A percentile compares a stretch with the other conserved stretches of the same genome.
Conservation (phyloP, 805 yeast species). For the Yarrowia sp. region DNA sequence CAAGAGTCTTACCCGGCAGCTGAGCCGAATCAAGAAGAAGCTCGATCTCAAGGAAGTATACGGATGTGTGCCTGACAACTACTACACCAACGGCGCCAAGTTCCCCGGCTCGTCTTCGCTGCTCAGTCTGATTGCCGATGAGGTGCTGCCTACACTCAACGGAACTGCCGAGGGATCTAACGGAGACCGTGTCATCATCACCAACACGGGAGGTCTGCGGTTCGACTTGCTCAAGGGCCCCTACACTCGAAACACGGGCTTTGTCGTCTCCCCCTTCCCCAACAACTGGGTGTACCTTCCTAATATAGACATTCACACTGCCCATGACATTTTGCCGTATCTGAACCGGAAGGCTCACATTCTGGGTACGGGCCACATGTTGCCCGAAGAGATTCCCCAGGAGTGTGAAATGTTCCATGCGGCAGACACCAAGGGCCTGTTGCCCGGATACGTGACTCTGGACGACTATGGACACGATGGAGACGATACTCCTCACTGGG, state of each 20-base stretch:
- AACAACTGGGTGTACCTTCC: conserved; percentile 77
- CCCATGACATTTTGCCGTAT: conserved; percentile 59
- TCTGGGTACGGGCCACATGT: conserved; percentile 40
- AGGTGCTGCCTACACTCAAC: conserved; percentile 58
- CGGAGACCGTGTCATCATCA: conserved; percentile 60
- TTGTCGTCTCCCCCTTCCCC: conserved; percentile 82
- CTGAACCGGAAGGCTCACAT: conserved; percentile 66
- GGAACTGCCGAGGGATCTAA: conserved; percentile 48
- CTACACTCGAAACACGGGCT: conserved; percentile 80
- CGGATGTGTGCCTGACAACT: conserved; percentile 74
- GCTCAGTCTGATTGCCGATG: conserved; percentile 62
- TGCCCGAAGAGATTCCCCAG: conserved; percentile 38
- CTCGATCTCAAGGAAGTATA: conserved; percentile 62
- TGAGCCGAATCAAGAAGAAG: conserved; percentile 33
- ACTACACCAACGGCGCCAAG: conserved; percentile 71
- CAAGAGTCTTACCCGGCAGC: conserved; percentile 12
- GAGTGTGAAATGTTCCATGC: conserved; percentile 43
- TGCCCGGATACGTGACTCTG: conserved; percentile 72
- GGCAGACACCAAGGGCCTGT: conserved; percentile 2
- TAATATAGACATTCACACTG: conserved; percentile 64
- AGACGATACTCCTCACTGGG: conserved; percentile 75
- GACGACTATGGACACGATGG: conserved; percentile 90
- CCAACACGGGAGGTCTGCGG: conserved; percentile 88
- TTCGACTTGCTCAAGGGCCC: conserved; percentile 87
- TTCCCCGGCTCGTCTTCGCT: conserved; percentile 63